Conservation (phyloP, 192 early-diverging fungal species). For the Jimgerdemannia lactiflua region DNA sequence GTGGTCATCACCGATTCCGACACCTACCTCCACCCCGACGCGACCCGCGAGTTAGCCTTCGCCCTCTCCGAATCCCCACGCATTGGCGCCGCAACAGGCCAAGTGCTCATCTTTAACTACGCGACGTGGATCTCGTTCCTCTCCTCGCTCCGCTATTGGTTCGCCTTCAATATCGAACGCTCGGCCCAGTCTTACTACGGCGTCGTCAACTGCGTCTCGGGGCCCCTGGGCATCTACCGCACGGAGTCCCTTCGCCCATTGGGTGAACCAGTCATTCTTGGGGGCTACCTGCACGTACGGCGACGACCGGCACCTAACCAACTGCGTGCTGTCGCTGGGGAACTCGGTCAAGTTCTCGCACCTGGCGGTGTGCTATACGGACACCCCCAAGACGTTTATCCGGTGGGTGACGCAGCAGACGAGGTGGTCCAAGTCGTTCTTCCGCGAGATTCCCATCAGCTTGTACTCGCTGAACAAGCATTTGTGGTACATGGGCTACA, state of each 20-base stretch:
- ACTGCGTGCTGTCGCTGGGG: conserved; percentile 44
- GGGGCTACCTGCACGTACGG: conserved; percentile 63
- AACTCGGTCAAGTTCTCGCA: conserved; percentile 53
- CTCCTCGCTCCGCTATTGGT: conserved; percentile 60
- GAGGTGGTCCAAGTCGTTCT: conserved; percentile 64
- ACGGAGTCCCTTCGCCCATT: conserved; percentile 37
- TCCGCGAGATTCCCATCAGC: conserved; percentile 52
- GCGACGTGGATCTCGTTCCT: conserved; percentile 53
- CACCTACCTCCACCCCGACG: conserved; percentile 52
- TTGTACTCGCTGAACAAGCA: conserved; percentile 47
- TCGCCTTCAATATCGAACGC: conserved; percentile 66
- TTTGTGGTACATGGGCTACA: conserved; percentile 59
- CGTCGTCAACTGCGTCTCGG: conserved; percentile 61
- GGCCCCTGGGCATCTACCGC: conserved; percentile 60
- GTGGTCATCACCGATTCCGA: conserved; percentile 65
- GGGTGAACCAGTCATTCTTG: conserved; percentile 53
- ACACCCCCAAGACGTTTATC: conserved; percentile 52
- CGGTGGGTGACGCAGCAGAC: conserved; percentile 64
- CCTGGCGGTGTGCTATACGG: conserved; percentile 58
- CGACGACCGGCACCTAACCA: conserved; percentile 63
- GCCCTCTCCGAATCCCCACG: conserved; percentile 43
- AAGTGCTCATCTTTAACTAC: conserved; percentile 54
- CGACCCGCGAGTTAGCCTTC: conserved; percentile 42
- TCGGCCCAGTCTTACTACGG: conserved; percentile 56
- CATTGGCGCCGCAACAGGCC: conserved; percentile 53